Evolutionary conservation across 768 basidiomycete species (phyloP), one percentile per base, ranked within the genome.

Genomic region (Neoboletus subvelutipes): DNA sequence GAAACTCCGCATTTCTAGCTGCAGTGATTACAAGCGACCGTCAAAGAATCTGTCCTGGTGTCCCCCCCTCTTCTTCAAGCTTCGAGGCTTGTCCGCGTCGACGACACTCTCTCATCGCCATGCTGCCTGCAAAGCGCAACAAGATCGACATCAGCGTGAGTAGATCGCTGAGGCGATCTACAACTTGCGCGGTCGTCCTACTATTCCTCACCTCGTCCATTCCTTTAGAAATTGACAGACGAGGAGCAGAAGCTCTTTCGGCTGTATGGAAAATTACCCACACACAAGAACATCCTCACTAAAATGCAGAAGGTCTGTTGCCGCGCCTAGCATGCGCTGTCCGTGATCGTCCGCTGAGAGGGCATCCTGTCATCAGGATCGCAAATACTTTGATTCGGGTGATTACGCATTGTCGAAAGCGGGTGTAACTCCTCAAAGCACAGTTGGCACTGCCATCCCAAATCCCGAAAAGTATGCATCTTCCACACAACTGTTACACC

Each of bases 341-440:
- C 34, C 54, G 26, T 40, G 22, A 39, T 28, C 39, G 59, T 52
- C 55, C 51, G 37, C 28, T 54, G 45, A 59, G 50, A 59, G 42
- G 54, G 40, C 39, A 31, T 17, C 53, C 55, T 60, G n/a, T 45
- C 24, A 51, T 37, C 64, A 98, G 95, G 96, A 99, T 70, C 91
- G 97, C 67, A 98, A 98, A 76, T 99, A 94, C 77, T 99, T 99
- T 73, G 97, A 98, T 76, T 98, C 96, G 54, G 97, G 97, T 56
- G 97, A 99, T 73, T 98, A 98, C 69, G 95, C 95, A 31, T 80
- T 99, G 63, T 94, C 93, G 50, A 98, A 98, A 74, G 97, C 97
- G 3, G 90, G 97, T 28, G 87, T 89, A 46, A 81, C 88, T n/a
- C 87, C 92, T 47, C 91, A 92, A 72, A 90, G 81, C 61, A 81